A percentile compares a stretch with the other conserved stretches of the same genome.
Evolutionary conservation across 2,329 filamentous ascomycete species (phyloP).

Genomic region (Dothiorella sarmentorum): DNA sequence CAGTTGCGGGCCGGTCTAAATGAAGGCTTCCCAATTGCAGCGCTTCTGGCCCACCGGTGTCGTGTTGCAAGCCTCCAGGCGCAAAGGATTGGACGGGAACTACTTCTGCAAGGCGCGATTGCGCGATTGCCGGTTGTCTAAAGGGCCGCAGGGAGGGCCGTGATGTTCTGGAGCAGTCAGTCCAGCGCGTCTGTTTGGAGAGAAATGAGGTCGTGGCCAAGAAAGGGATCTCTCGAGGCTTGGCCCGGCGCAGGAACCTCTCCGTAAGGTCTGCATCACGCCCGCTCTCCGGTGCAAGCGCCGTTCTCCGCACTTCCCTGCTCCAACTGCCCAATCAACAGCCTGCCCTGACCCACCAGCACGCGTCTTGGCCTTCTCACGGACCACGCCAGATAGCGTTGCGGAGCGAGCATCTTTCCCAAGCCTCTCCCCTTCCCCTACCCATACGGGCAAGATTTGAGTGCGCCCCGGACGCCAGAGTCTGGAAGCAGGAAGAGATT

Average conservation of each 20-base stretch:
- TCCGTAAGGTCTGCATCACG: not conserved
- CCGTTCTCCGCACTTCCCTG: slow-evolving; percentile 14
- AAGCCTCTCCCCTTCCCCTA: slow-evolving; percentile 17
- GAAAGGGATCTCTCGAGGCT: slow-evolving; percentile 2
- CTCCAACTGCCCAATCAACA: not conserved
- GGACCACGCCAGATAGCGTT: slow-evolving; percentile 11
- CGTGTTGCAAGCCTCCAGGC: not conserved
- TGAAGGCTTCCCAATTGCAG: not conserved
- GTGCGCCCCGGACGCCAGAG: slow-evolving; percentile 16
- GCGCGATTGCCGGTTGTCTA: not conserved
- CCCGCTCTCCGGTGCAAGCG: slow-evolving; percentile 1
- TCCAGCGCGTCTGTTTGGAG: not conserved
- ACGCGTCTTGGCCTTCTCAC: slow-evolving; percentile 6
- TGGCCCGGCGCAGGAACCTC: slow-evolving; percentile 7
- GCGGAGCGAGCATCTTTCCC: slow-evolving; percentile 15
- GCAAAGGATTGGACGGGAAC: slow-evolving; percentile 1
- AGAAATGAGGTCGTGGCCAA: slow-evolving; percentile 12
- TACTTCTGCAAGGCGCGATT: slow-evolving; percentile 12
- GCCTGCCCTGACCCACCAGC: slow-evolving; percentile 7
- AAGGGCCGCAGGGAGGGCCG: slow-evolving; percentile 1
- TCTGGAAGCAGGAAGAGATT: slow-evolving; percentile 18
- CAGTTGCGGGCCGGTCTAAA: slow-evolving; percentile 11
- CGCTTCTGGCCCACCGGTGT: not conserved
- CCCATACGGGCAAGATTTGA: slow-evolving; percentile 15
- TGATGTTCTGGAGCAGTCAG: not conserved